Conservation (phyloP, 208 protist genomes). For the Kentomonas sorsogonicus region DNA sequence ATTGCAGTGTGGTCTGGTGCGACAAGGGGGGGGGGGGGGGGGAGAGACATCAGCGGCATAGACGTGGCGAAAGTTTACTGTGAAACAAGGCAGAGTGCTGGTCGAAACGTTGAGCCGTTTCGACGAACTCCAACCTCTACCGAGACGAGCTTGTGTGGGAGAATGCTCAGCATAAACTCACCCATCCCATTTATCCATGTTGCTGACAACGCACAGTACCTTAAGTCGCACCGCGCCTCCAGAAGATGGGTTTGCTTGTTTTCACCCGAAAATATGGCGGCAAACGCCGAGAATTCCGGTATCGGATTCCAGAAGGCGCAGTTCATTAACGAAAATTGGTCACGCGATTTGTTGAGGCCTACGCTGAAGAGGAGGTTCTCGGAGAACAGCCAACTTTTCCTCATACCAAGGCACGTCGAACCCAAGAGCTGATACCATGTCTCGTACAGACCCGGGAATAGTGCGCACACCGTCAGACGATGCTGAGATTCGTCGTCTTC, state of each 20-base stretch:
- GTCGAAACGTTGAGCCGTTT: not conserved
- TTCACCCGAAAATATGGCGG: not conserved
- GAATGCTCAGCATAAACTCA: not conserved
- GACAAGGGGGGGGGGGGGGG: no score
- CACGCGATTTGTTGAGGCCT: not conserved
- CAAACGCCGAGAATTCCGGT: no score
- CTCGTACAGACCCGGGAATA: not conserved
- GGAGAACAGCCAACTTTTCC: not conserved
- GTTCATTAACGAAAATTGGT: not conserved
- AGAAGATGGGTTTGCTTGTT: not conserved
- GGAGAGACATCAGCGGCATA: not conserved
- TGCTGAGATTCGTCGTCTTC: not conserved
- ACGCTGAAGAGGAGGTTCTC: not conserved
- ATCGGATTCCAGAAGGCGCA: no score
- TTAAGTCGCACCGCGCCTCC: not conserved
- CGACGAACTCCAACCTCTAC: not conserved
- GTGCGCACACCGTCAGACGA: conserved; percentile 1
- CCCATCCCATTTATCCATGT: not conserved
- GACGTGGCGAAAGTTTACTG: not conserved
- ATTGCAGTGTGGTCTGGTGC: no score
- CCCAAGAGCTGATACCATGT: conserved; percentile 4
- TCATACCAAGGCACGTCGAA: not conserved
- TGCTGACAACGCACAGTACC: not conserved
- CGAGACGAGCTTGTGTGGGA: not conserved
- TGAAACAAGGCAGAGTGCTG: not conserved